Evolutionary conservation across 2,329 filamentous ascomycete genomes (phyloP).

Genomic region (Ceratocystis eucalypticola): DNA sequence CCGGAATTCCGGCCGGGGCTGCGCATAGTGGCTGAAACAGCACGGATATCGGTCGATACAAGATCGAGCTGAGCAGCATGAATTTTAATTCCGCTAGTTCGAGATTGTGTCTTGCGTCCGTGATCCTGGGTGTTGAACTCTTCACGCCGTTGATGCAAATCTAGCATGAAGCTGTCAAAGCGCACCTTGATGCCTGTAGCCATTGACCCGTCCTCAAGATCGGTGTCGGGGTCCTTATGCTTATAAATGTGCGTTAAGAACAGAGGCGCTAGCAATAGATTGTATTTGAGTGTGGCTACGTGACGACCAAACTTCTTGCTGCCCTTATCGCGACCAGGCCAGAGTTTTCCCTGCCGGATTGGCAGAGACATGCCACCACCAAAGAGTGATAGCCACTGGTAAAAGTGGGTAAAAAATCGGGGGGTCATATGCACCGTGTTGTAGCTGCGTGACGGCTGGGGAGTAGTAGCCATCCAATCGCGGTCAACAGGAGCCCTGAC

Average conservation of each 20-base stretch:
- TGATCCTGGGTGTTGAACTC: conserved; percentile 75
- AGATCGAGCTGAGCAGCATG: conserved; percentile 90
- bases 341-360: conserved; percentile 79
- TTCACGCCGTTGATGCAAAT: conserved; percentile 85
- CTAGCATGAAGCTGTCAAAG: conserved; percentile 92
- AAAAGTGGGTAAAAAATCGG: conserved; percentile 96
- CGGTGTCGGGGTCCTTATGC: conserved; percentile 88
- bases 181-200: conserved; percentile 94
- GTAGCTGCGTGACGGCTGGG: conserved; percentile 74
- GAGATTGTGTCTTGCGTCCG: conserved; percentile 59
- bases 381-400: conserved; percentile 94
- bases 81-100: conserved; percentile 88
- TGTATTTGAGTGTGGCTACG: conserved; percentile 97
- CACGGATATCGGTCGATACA: conserved; percentile 78
- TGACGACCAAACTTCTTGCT: conserved; percentile 98
- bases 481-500: conserved; percentile 75
- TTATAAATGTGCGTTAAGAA: conserved; percentile 98
- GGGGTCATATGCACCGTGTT: conserved; percentile 92
- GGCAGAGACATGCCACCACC: conserved; percentile 89
- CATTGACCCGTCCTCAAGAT: conserved; percentile 60
- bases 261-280: conserved; percentile 75
- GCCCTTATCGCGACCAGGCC: conserved; percentile 85
- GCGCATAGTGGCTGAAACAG: conserved; percentile 79
- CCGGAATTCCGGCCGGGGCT: conserved; percentile 29
- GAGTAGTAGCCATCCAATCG: conserved; percentile 67